Conservation (phyloP, 2,329 filamentous ascomycete species). For the Colletotrichum tofieldiae region DNA sequence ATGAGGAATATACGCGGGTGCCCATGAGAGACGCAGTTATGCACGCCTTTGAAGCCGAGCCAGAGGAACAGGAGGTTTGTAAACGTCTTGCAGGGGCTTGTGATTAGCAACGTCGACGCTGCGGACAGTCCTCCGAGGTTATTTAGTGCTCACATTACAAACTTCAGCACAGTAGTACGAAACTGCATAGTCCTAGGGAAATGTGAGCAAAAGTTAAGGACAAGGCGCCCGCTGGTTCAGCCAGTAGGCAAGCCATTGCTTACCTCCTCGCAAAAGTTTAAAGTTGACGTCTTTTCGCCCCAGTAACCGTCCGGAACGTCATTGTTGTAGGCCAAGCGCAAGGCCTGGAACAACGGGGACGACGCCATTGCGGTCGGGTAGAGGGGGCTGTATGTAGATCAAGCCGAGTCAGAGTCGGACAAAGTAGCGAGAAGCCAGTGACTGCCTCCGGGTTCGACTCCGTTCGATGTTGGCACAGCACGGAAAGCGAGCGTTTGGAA, state of each 20-base stretch:
- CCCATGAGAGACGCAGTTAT: constrained; percentile 78
- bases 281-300: constrained; percentile 79
- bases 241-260: constrained; percentile 39
- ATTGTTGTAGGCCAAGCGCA: constrained; percentile 41
- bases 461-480: background rate
- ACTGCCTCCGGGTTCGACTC: background rate
- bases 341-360: constrained; percentile 28
- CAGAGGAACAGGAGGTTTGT: constrained; percentile 89
- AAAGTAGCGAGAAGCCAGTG: background rate
- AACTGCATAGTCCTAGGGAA: constrained; percentile 72
- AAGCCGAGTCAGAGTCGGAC: background rate
- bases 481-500: background rate
- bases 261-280: constrained; percentile 88
- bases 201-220: constrained; percentile 35
- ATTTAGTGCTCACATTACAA: constrained; percentile 67
- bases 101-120: background rate
- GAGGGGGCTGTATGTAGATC: too few species aligned
- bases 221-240: too few species aligned
- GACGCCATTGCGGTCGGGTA: constrained; percentile 20
- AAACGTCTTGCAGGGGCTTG: constrained; percentile 69
- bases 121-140: background rate
- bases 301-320: constrained; percentile 67
- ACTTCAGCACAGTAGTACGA: constrained; percentile 84
- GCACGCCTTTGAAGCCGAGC: constrained; percentile 82
- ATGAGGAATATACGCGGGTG: constrained; percentile 85